Evolutionary conservation across 345 rosid genomes (phyloP).

Genomic region (Gynandropsis gynandra): DNA sequence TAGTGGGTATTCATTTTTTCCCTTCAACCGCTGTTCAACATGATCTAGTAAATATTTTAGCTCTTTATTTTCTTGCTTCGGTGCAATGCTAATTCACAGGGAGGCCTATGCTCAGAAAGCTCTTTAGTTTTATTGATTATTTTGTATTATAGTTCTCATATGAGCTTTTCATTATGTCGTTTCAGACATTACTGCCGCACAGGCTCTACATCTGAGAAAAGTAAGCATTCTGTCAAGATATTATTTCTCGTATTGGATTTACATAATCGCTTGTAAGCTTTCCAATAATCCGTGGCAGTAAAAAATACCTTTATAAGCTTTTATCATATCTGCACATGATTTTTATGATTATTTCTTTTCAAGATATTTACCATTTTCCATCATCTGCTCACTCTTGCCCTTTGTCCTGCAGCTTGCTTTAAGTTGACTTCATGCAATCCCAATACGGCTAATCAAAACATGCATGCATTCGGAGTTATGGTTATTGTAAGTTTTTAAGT

Average conservation of each 20-base stretch:
- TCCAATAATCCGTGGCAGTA: not conserved
- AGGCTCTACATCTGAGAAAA: conserved; percentile 72
- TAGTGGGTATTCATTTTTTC: conserved; percentile 46
- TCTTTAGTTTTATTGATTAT: not conserved
- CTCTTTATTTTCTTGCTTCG: not conserved
- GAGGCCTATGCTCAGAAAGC: not conserved
- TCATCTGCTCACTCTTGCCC: conserved; percentile 15
- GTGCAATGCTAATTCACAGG: not conserved
- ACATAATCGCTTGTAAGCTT: not conserved
- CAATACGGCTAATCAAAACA: conserved; percentile 59
- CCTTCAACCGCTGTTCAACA: conserved; percentile 15
- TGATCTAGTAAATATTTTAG: no score
- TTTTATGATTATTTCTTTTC: no score
- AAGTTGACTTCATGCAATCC: conserved; percentile 68
- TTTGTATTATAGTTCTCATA: not conserved
- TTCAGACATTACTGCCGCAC: conserved; percentile 72
- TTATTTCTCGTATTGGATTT: no score
- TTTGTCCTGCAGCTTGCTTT: conserved; percentile 63
- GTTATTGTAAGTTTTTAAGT: conserved; percentile 54
- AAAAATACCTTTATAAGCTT: no score
- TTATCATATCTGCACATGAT: no score
- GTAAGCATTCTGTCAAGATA: conserved; percentile 37
- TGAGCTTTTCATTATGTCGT: conserved; percentile 13
- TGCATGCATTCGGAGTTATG: conserved; percentile 76
- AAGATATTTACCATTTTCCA: not conserved